phyloP scores from a whole-genome alignment of 2,329 filamentous ascomycete genomes.

The Chrysoporthe deuterocubensis region DNA sequence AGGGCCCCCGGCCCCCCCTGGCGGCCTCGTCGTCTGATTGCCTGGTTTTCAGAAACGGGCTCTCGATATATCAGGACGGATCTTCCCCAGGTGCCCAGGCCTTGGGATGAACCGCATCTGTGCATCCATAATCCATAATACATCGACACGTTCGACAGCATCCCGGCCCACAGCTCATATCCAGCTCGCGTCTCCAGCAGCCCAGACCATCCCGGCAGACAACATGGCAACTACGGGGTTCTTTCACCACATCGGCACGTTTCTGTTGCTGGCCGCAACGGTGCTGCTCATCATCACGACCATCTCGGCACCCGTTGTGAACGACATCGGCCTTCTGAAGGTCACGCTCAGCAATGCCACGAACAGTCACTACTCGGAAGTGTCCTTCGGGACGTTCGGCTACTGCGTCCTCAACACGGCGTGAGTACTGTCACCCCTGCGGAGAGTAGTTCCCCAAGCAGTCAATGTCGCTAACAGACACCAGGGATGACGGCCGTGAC shows the following conservation, averaged over 20 bases:
- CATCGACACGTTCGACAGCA: too few relatives aligned
- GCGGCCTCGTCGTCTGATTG: slow-evolving; percentile 5
- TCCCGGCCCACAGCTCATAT: neutral
- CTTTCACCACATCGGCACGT: slow-evolving; percentile 61
- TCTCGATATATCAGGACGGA: slow-evolving; percentile 24
- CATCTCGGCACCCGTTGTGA: slow-evolving; percentile 63
- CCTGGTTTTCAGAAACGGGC: neutral
- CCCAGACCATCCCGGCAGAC: slow-evolving; percentile 18
- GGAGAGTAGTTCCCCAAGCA: neutral
- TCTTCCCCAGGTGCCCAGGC: neutral
- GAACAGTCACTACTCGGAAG: slow-evolving; percentile 36
- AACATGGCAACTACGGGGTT: slow-evolving; percentile 54
- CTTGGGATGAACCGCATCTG: slow-evolving; percentile 13
- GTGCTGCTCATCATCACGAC: slow-evolving; percentile 62
- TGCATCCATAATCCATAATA: slow-evolving; percentile 5
- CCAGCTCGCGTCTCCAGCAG: neutral
- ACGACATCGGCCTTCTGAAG: slow-evolving; percentile 57
- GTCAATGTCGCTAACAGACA: slow-evolving; percentile 2
- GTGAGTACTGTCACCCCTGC: slow-evolving; percentile 17
- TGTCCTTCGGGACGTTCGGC: slow-evolving; percentile 65
- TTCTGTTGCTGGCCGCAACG: slow-evolving; percentile 58
- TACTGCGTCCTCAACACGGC: slow-evolving; percentile 48
- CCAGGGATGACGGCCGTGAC: slow-evolving; percentile 41
- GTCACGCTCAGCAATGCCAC: slow-evolving; percentile 50
- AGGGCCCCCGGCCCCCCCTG: neutral